Evolutionary conservation across 2,329 filamentous ascomycete genomes (phyloP).

Genomic region (Fusarium ramigenum): DNA sequence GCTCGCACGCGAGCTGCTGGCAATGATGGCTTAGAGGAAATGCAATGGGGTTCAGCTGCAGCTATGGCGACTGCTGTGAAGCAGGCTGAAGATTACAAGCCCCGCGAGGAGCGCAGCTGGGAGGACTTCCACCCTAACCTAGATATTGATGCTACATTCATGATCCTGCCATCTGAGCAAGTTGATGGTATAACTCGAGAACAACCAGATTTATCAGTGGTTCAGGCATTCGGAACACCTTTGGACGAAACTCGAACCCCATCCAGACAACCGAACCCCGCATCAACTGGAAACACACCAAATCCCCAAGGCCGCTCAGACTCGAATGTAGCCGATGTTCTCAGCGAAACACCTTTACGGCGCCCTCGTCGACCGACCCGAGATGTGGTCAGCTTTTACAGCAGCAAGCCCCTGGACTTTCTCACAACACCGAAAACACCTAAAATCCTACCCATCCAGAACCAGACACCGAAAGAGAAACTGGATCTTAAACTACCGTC

Average conservation of each 20-base stretch:
- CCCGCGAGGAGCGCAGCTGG: conserved; percentile 94
- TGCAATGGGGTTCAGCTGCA: conserved; percentile 86
- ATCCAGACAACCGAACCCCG: conserved; percentile 55
- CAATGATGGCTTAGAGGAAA: conserved; percentile 65
- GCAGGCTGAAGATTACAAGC: conserved; percentile 96
- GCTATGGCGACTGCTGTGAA: conserved; percentile 88
- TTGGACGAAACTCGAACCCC: conserved; percentile 57
- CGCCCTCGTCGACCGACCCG: conserved; percentile 57
- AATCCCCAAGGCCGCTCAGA: conserved; percentile 48
- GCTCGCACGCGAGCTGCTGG: conserved; percentile 63
- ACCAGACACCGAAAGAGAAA: conserved; percentile 82
- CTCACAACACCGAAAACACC: conserved; percentile 62
- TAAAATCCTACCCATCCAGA: conserved; percentile 78
- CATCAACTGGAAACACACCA: conserved; percentile 55
- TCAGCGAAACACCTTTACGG: conserved; percentile 48
- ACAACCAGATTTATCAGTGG: conserved; percentile 50
- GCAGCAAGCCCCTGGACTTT: conserved; percentile 57
- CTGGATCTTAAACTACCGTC: conserved; percentile 80
- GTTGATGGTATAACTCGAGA: conserved; percentile 75
- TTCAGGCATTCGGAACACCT: conserved; percentile 43
- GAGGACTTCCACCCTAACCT: conserved; percentile 97
- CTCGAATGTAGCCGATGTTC: conserved; percentile 45
- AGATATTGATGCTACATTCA: conserved; percentile 84
- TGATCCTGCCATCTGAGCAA: conserved; percentile 82
- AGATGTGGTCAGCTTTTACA: conserved; percentile 64